These are phyloP conservation scores for Aspergillus sp. DNA, from an alignment of 2,329 filamentous ascomycete genomes.

Conservation along the genomic window DNA sequence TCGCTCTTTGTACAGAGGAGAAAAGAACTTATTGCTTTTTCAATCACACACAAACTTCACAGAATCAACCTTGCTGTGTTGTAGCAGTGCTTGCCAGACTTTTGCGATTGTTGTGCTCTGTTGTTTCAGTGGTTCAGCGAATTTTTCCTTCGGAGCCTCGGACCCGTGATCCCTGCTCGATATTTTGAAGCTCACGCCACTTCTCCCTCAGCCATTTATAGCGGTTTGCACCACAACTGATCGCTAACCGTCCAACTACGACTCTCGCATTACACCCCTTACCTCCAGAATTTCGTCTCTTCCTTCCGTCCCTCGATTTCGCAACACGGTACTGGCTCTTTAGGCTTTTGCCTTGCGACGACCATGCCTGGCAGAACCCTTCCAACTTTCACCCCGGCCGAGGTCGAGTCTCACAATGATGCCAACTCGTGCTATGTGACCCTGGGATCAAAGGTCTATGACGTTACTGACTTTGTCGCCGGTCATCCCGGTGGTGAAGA, in stretches of 20 bases:
- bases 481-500: conserved; percentile 90
- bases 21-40: not conserved
- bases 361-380: conserved; percentile 79
- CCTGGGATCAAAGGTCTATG: conserved; percentile 86
- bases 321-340: conserved; percentile 1
- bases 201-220: conserved; percentile 19
- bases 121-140: conserved; percentile 1
- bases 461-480: conserved; percentile 87
- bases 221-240: conserved; percentile 10
- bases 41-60: not conserved
- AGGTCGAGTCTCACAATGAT: conserved; percentile 79
- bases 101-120: not conserved
- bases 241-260: conserved; percentile 12
- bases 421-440: conserved; percentile 89
- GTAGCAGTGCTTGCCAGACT: not conserved
- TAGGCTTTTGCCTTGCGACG: conserved; percentile 11
- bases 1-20: not conserved
- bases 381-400: conserved; percentile 76
- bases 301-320: conserved; percentile 3
- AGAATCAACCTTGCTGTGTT: not conserved
- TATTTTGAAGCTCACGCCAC: conserved; percentile 30
- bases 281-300: not conserved
- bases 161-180: conserved; percentile 20
- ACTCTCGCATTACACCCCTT: conserved; percentile 11
- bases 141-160: conserved; percentile 22